These are phyloP conservation scores for Arthrobotrys sinensis DNA, from an alignment of 2,329 filamentous ascomycete species.

Conservation along the genomic window DNA sequence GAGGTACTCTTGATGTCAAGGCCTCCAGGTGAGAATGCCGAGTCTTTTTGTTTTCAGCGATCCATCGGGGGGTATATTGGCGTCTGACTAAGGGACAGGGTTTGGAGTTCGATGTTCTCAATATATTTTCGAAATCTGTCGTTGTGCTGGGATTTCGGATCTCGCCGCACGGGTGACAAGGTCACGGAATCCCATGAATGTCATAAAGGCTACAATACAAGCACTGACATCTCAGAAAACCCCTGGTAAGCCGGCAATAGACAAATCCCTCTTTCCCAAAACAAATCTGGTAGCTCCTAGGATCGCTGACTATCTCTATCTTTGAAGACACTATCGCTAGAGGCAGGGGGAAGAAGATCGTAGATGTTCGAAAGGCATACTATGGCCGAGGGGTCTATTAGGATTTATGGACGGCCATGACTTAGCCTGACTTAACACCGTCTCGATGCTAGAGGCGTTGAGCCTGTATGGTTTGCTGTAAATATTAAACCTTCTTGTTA, in stretches of 20 bases:
- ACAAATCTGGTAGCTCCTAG: background rate
- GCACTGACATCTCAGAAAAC: constrained; percentile 86
- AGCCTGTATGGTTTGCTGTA: constrained; percentile 19
- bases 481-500: constrained; percentile 20
- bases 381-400: constrained; percentile 70
- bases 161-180: constrained; percentile 86
- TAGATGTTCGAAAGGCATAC: constrained; percentile 97
- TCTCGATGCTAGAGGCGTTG: background rate
- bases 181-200: constrained; percentile 96
- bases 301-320: background rate
- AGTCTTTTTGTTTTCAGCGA: background rate
- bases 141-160: constrained; percentile 87
- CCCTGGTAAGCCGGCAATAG: constrained; percentile 69
- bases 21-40: constrained; percentile 82
- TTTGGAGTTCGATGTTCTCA: constrained; percentile 94
- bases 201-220: constrained; percentile 89
- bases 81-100: constrained; percentile 71
- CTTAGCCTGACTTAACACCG: constrained; percentile 10
- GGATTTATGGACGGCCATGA: background rate
- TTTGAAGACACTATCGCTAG: constrained; percentile 82
- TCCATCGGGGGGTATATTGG: background rate
- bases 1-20: constrained; percentile 85
- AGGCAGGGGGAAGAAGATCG: constrained; percentile 91
- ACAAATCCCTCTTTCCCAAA: background rate
- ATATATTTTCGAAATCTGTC: constrained; percentile 94